Conservation (phyloP, 371 early-diverging fungal genomes). For the Mortierella sp. region DNA sequence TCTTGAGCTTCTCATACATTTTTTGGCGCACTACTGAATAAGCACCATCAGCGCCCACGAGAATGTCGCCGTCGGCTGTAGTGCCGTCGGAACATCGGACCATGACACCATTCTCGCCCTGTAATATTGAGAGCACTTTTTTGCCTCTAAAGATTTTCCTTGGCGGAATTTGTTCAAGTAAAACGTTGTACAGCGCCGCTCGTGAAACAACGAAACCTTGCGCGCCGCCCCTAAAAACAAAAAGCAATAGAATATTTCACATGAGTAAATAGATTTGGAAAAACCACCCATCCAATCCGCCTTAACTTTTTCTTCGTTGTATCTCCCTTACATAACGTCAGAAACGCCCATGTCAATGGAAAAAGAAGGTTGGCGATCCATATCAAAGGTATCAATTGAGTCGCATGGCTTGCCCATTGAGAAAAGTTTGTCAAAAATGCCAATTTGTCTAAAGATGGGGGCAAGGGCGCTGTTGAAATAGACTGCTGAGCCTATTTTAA, state of each 20-base stretch:
- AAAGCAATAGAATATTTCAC: too few species aligned
- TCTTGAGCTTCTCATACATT: not conserved
- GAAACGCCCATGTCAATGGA: not conserved
- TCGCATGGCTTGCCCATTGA: not conserved
- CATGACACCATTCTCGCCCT: not conserved
- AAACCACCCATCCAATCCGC: not conserved
- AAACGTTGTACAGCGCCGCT: not conserved
- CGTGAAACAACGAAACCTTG: not conserved
- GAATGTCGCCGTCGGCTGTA: not conserved
- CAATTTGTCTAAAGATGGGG: not conserved
- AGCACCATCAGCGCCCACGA: constrained; percentile 1
- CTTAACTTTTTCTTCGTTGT: too few species aligned
- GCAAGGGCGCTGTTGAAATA: not conserved
- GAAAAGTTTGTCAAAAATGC: not conserved
- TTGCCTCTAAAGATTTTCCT: not conserved
- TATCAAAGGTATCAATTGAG: not conserved
- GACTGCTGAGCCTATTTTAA: not conserved
- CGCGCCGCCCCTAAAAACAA: not conserved
- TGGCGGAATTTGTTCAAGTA: not conserved
- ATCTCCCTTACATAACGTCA: not conserved
- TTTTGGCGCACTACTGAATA: constrained; percentile 1
- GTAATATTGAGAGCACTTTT: not conserved
- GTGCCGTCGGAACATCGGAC: not conserved
- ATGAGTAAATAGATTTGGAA: not conserved
- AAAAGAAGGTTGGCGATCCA: not conserved